phyloP scores from a whole-genome alignment of 106 monocot species.

The Dioscorea alata region DNA sequence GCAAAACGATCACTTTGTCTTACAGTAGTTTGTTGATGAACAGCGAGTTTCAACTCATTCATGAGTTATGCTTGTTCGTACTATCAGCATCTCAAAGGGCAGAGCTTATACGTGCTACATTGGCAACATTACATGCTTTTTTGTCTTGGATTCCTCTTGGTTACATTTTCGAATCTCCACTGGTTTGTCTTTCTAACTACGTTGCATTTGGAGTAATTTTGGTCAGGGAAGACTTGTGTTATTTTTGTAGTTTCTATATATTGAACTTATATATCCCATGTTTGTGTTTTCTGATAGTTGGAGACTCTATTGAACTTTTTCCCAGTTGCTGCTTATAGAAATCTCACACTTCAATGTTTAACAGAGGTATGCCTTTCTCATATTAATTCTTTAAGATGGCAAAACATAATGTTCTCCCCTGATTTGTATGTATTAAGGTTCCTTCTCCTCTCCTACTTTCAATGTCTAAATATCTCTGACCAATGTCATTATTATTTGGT shows the following conservation, averaged over 20 bases:
- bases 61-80: constrained; percentile 93
- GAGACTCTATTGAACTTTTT: constrained; percentile 89
- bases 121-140: constrained; percentile 97
- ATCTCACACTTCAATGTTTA: constrained; percentile 95
- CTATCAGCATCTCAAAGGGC: constrained; percentile 90
- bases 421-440: no score
- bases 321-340: constrained; percentile 77
- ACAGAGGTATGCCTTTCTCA: constrained; percentile 54
- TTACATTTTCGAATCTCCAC: constrained; percentile 95
- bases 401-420: no score
- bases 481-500: no score
- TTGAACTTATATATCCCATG: neutral
- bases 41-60: constrained; percentile 99
- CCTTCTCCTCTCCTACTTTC: no score
- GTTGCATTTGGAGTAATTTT: no score
- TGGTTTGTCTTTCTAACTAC: constrained; percentile 30
- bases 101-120: constrained; percentile 85
- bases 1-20: no score
- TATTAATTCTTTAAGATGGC: no score
- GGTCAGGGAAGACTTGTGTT: no score
- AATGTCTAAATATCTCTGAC: no score
- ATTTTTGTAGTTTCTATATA: neutral
- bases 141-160: constrained; percentile 96
- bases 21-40: neutral
- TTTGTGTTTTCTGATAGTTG: constrained; percentile 41